phyloP scores from a whole-genome alignment of 140 eudicot species.

The Anethum foeniculum region DNA sequence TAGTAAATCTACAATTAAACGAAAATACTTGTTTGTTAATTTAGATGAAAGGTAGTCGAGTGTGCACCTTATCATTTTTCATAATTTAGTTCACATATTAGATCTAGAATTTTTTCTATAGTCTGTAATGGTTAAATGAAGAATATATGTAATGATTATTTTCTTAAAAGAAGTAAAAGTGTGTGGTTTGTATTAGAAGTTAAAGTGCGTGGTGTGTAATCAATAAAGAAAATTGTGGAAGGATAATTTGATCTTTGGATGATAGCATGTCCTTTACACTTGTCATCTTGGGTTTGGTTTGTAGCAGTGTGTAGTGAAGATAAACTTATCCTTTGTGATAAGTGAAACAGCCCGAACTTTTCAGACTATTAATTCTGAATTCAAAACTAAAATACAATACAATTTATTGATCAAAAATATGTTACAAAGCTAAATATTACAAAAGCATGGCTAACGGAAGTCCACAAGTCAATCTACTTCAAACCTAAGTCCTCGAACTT shows the following conservation, averaged over 20 bases:
- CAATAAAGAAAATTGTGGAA: background rate
- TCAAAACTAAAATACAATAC: too few relatives aligned
- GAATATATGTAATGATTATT: background rate
- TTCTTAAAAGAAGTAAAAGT: too few relatives aligned
- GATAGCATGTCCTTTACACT: background rate
- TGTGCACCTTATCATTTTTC: background rate
- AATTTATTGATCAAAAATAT: too few relatives aligned
- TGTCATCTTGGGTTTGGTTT: background rate
- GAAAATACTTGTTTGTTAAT: background rate
- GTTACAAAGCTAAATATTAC: too few relatives aligned
- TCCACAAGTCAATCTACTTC: too few relatives aligned
- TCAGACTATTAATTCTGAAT: too few relatives aligned
- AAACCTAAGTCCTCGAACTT: too few relatives aligned
- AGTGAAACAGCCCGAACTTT: too few relatives aligned
- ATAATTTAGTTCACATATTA: background rate
- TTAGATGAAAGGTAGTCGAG: background rate
- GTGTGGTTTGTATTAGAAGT: background rate
- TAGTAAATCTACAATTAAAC: background rate
- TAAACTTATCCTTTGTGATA: too few relatives aligned
- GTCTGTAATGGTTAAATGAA: background rate
- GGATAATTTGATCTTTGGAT: background rate
- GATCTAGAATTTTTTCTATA: too few relatives aligned
- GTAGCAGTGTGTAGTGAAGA: background rate
- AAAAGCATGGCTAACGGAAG: too few relatives aligned
- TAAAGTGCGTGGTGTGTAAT: background rate